Evolutionary conservation across 306 rosid species (phyloP).

Genomic region (Acacia confusa): DNA sequence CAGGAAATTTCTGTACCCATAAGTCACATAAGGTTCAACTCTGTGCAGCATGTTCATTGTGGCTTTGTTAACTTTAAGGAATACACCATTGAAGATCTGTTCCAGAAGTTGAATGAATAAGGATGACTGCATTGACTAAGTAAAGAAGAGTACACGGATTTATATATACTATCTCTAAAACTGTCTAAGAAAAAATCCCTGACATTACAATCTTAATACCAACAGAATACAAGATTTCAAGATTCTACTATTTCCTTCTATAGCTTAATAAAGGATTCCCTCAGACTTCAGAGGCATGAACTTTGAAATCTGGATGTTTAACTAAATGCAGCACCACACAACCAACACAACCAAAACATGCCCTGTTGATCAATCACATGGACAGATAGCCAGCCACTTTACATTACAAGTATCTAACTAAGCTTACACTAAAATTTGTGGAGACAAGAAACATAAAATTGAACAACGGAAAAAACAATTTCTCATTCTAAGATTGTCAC

Average conservation of each 20-base stretch:
- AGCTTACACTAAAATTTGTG: not conserved
- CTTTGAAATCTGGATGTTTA: not conserved
- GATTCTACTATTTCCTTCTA: not conserved
- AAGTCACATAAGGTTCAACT: slow-evolving; percentile 89
- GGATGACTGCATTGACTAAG: not conserved
- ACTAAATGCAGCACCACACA: not conserved
- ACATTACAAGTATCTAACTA: not conserved
- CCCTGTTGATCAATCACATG: not conserved
- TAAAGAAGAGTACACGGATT: not conserved
- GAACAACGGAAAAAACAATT: not conserved
- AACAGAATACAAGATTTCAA: not conserved
- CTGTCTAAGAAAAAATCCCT: not conserved
- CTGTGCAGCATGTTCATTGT: slow-evolving; percentile 85
- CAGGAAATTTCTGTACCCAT: slow-evolving; percentile 49
- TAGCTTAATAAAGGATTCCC: not conserved
- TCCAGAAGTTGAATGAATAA: not conserved
- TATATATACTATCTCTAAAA: not conserved
- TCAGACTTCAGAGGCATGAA: not conserved
- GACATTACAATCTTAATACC: not conserved
- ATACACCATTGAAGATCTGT: slow-evolving; percentile 91
- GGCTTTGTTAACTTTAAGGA: slow-evolving; percentile 90
- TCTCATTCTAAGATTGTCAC: not conserved
- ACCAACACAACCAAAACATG: not conserved
- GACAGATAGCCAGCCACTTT: not conserved
- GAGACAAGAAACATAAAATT: not conserved